These are phyloP conservation scores for Quercus phellos DNA, from an alignment of 331 rosid species.

Conservation along the genomic window DNA sequence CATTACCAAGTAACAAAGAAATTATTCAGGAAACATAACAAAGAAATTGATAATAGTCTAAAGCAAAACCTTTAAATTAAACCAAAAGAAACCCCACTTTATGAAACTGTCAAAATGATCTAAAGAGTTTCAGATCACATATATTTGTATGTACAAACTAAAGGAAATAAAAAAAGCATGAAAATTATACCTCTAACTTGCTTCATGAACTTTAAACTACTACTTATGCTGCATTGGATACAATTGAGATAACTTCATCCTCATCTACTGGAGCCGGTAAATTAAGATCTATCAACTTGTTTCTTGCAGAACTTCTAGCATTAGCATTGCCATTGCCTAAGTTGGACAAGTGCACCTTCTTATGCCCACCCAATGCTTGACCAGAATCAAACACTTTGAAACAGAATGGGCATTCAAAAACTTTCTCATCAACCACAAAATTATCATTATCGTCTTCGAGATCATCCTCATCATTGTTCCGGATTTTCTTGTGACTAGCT, in stretches of 20 bases:
- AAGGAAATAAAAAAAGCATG: background rate
- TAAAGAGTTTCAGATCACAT: background rate
- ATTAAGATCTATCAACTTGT: constrained; percentile 41
- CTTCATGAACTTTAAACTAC: background rate
- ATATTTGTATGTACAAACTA: background rate
- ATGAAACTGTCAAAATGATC: background rate
- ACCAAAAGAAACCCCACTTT: background rate
- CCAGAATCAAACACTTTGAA: constrained; percentile 39
- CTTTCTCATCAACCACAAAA: constrained; percentile 10
- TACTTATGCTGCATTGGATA: background rate
- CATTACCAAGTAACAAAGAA: background rate
- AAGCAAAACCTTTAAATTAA: background rate
- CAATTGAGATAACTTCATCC: constrained; percentile 5
- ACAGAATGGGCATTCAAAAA: constrained; percentile 39
- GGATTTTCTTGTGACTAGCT: constrained; percentile 40
- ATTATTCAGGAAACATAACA: background rate
- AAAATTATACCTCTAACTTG: background rate
- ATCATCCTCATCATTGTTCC: background rate
- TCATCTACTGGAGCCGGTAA: constrained; percentile 33
- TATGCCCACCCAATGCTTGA: constrained; percentile 67
- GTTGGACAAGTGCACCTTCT: constrained; percentile 40
- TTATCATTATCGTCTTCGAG: background rate
- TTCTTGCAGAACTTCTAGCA: background rate
- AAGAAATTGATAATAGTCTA: background rate
- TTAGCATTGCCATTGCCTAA: background rate